A percentile compares a stretch with the other conserved stretches of the same genome.
These are phyloP conservation scores for Aschersonia sp. DNA, from an alignment of 2,329 filamentous ascomycete genomes.

Conservation along the genomic window DNA sequence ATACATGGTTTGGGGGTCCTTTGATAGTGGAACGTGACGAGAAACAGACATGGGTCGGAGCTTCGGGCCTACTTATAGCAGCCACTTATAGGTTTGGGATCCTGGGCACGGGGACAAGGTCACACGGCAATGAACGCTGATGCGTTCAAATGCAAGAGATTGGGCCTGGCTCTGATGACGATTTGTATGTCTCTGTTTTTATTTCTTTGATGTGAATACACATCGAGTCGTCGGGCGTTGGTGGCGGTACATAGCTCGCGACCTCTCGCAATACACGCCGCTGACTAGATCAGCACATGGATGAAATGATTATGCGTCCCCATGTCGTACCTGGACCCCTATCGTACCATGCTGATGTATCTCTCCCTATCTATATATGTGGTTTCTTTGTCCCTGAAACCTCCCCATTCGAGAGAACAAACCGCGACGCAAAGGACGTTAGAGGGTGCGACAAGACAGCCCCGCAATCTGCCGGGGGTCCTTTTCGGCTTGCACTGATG, in stretches of 20 bases:
- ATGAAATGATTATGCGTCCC: no score
- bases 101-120: not conserved
- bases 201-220: not conserved
- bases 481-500: no score
- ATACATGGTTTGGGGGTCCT: not conserved
- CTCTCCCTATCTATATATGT: no score
- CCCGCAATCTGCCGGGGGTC: no score
- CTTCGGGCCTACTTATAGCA: not conserved
- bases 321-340: no score
- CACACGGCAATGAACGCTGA: not conserved
- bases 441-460: no score
- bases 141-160: not conserved
- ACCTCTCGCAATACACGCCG: no score
- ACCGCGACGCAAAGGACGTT: no score
- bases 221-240: not conserved
- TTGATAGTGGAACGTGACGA: not conserved
- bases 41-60: not conserved
- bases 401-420: no score
- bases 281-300: constrained; percentile 4
- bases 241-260: not conserved
- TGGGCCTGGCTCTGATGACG: not conserved
- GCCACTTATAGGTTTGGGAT: not conserved
- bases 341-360: no score
- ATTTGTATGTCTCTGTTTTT: not conserved
- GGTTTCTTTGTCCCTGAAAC: no score